Percentiles rank a stretch among this genome's conserved stretches.
These are phyloP conservation scores for Botrytis squamosa DNA, from an alignment of 2,329 filamentous ascomycete genomes.

Conservation along the genomic window DNA sequence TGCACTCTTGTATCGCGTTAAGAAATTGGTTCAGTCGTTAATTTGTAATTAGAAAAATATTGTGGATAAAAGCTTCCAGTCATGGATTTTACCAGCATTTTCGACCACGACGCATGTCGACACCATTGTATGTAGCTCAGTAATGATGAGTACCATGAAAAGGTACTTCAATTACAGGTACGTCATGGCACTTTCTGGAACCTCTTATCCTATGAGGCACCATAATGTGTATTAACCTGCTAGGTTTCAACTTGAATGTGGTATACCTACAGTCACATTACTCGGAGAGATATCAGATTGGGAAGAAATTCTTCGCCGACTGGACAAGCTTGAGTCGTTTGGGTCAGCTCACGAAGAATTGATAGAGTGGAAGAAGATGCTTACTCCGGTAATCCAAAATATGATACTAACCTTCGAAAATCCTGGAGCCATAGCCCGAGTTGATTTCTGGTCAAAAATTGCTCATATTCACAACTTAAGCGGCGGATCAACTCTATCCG, in stretches of 20 bases:
- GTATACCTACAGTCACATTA: neutral
- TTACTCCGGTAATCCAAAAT: neutral
- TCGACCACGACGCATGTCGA: neutral
- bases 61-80: neutral
- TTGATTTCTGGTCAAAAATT: neutral
- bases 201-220: neutral
- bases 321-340: neutral
- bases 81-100: neutral
- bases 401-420: neutral
- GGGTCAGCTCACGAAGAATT: neutral
- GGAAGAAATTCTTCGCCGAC: neutral
- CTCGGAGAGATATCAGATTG: neutral
- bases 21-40: neutral
- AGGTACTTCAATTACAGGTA: neutral
- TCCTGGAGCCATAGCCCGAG: neutral
- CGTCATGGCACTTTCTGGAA: neutral
- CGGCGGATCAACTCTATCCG: neutral
- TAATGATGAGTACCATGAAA: neutral
- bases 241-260: fast-evolving
- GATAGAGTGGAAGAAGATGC: neutral
- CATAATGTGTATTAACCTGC: neutral
- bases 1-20: neutral
- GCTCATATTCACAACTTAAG: neutral
- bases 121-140: neutral
- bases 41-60: neutral